Evolutionary conservation across 192 early-diverging fungal species (phyloP).

Genomic region (Entomortierella parvispora): DNA sequence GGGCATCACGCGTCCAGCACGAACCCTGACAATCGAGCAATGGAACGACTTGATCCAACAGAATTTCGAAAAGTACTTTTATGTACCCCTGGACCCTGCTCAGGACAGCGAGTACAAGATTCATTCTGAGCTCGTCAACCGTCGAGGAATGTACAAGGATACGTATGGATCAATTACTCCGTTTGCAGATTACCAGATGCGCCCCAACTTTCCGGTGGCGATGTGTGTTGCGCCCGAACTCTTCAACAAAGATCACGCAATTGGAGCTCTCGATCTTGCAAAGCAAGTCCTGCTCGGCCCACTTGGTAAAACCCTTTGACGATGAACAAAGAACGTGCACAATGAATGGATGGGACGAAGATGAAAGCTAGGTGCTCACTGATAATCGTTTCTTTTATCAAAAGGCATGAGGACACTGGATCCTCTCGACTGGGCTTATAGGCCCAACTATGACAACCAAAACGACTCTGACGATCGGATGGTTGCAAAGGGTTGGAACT

Average conservation of each 20-base stretch:
- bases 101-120: slow-evolving; percentile 74
- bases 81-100: slow-evolving; percentile 80
- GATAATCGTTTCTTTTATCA: too few relatives aligned
- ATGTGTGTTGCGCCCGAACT: slow-evolving; percentile 96
- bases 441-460: slow-evolving; percentile 92
- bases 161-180: slow-evolving; percentile 73
- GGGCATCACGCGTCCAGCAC: slow-evolving; percentile 34
- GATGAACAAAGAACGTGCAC: background rate
- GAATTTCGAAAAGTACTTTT: slow-evolving; percentile 90
- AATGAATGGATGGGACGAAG: background rate
- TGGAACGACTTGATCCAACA: slow-evolving; percentile 86
- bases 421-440: slow-evolving; percentile 92
- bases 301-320: slow-evolving; percentile 47
- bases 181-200: slow-evolving; percentile 92
- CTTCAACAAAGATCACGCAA: slow-evolving; percentile 83
- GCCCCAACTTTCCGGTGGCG: slow-evolving; percentile 91
- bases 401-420: slow-evolving; percentile 94
- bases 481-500: slow-evolving; percentile 97
- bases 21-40: slow-evolving; percentile 65
- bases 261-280: slow-evolving; percentile 72
- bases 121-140: slow-evolving; percentile 73
- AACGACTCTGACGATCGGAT: slow-evolving; percentile 87
- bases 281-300: slow-evolving; percentile 80
- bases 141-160: slow-evolving; percentile 97
- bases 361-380: background rate